Evolutionary conservation across 768 basidiomycete genomes (phyloP).

Genomic region (Suillus variegatus): DNA sequence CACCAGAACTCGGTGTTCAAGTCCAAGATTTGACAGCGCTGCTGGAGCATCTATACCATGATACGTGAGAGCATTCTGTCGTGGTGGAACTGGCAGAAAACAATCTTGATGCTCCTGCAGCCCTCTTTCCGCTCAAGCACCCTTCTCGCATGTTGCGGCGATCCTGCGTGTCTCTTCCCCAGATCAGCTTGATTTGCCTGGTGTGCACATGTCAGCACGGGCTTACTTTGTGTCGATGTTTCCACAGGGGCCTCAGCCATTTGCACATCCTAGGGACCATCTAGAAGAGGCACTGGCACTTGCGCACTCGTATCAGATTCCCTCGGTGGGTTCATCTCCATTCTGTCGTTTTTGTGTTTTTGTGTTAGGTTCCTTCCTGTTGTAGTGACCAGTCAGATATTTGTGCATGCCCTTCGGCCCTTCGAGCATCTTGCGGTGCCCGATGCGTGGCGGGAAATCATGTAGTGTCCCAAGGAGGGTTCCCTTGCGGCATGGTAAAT

Average conservation of each 20-base stretch:
- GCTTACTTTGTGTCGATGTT: constrained; percentile 47
- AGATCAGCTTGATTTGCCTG: constrained; percentile 56
- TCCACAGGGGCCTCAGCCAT: constrained; percentile 47
- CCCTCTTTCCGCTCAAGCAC: constrained; percentile 43
- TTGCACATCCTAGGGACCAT: constrained; percentile 40
- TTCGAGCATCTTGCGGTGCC: too few relatives aligned
- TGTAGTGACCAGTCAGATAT: neutral
- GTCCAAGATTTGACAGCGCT: constrained; percentile 55
- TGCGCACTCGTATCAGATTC: constrained; percentile 47
- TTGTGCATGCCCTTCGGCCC: neutral
- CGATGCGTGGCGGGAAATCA: too few relatives aligned
- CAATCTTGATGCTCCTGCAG: constrained; percentile 33
- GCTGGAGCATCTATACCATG: constrained; percentile 68
- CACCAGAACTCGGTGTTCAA: constrained; percentile 38
- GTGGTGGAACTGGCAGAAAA: neutral
- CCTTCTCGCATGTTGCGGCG: constrained; percentile 50
- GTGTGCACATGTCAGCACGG: constrained; percentile 47
- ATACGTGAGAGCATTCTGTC: constrained; percentile 50
- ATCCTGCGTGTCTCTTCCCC: constrained; percentile 60
- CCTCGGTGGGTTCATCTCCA: constrained; percentile 43
- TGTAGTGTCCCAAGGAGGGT: neutral
- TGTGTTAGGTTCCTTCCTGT: neutral
- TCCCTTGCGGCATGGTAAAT: neutral
- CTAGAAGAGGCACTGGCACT: constrained; percentile 56
- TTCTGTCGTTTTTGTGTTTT: neutral